These are phyloP conservation scores for Phytophthora quininea DNA, from an alignment of 352 stramenopile species.

Conservation along the genomic window DNA sequence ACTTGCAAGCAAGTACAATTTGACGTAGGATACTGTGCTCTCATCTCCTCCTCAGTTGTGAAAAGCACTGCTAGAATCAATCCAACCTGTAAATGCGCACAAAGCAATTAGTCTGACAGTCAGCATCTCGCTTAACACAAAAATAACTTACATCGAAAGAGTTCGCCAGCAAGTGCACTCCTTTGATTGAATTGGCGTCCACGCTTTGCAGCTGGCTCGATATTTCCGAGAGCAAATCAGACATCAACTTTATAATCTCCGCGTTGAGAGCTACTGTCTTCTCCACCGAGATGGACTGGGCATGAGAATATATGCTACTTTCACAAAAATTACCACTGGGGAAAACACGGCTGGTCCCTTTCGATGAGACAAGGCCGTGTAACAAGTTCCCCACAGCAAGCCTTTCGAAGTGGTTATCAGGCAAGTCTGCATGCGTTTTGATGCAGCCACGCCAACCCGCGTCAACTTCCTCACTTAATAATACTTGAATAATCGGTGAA, in stretches of 20 bases:
- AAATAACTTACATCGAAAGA: conserved; percentile 47
- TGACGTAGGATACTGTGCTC: conserved; percentile 5
- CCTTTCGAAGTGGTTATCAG: conserved; percentile 42
- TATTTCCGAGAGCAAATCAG: conserved; percentile 47
- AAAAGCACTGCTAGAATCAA: conserved; percentile 48
- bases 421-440: conserved; percentile 18
- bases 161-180: conserved; percentile 41
- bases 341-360: conserved; percentile 26
- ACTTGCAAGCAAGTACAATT: conserved; percentile 19
- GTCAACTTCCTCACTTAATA: conserved; percentile 4
- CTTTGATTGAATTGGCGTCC: conserved; percentile 29
- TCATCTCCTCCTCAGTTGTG: conserved; percentile 22
- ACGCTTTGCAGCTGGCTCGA: conserved; percentile 37
- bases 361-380: conserved; percentile 18
- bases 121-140: not conserved
- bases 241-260: conserved; percentile 40
- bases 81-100: conserved; percentile 38
- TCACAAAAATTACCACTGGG: conserved; percentile 10
- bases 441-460: conserved; percentile 19
- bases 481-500: conserved; percentile 25
- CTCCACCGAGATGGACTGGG: conserved; percentile 46
- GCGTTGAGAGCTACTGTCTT: conserved; percentile 25
- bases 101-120: conserved; percentile 20
- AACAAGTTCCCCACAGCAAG: conserved; percentile 32
- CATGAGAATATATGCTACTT: conserved; percentile 1